phyloP scores from a whole-genome alignment of 2,329 filamentous ascomycete genomes.

The Penicillium capsulatum region DNA sequence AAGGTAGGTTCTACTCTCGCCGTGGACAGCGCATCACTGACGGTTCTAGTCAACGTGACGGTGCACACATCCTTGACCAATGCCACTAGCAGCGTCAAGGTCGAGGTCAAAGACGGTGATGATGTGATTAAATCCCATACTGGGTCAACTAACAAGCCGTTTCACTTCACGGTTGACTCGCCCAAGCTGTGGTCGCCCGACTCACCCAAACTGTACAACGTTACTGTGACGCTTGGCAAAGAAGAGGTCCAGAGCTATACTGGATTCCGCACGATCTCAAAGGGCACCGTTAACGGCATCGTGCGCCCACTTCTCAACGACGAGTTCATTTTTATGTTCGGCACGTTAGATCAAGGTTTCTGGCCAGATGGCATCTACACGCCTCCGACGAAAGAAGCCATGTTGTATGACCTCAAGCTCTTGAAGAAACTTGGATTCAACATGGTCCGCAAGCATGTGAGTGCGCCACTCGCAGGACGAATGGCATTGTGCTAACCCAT shows the following conservation, averaged over 20 bases:
- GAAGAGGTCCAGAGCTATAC: slow-evolving; percentile 63
- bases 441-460: slow-evolving; percentile 65
- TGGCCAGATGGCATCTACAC: slow-evolving; percentile 68
- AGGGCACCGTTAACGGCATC: slow-evolving; percentile 55
- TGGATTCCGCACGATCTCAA: slow-evolving; percentile 62
- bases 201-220: slow-evolving; percentile 60
- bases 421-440: slow-evolving; percentile 66
- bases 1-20: slow-evolving; percentile 36
- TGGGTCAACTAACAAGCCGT: slow-evolving; percentile 48
- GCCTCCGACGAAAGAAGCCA: slow-evolving; percentile 62
- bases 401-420: slow-evolving; percentile 61
- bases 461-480: no score
- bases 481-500: neutral
- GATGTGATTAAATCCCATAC: slow-evolving; percentile 43
- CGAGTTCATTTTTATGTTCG: slow-evolving; percentile 64
- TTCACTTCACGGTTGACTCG: slow-evolving; percentile 53
- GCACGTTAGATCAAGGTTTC: slow-evolving; percentile 66
- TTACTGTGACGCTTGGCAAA: slow-evolving; percentile 51
- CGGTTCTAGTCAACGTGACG: slow-evolving; percentile 50
- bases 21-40: neutral
- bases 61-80: slow-evolving; percentile 47
- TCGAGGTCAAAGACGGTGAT: slow-evolving; percentile 39
- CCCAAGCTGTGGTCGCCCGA: slow-evolving; percentile 63
- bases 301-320: slow-evolving; percentile 63
- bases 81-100: slow-evolving; percentile 33